These are phyloP conservation scores for Filosporella fistucella DNA, from an alignment of 495 filamentous ascomycete species.

Conservation along the genomic window DNA sequence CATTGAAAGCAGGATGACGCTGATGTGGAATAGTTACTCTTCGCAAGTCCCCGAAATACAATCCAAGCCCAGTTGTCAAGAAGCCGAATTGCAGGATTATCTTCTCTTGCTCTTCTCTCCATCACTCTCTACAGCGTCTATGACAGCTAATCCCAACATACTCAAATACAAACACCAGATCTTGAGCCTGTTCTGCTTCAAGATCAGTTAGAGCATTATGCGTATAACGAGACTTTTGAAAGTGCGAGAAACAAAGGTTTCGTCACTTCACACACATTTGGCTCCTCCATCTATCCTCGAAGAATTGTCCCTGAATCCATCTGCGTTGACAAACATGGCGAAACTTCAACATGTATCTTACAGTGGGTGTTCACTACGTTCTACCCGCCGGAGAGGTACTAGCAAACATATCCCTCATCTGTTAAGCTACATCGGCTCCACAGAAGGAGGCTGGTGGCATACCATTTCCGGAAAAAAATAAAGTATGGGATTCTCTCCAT, in stretches of 20 bases:
- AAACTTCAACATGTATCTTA: constrained; percentile 30
- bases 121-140: background rate
- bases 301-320: constrained; percentile 32
- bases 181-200: background rate
- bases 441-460: constrained; percentile 8
- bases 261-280: background rate
- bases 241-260: background rate
- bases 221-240: background rate
- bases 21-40: background rate
- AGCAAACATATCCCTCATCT: constrained; percentile 2
- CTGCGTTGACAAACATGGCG: constrained; percentile 23
- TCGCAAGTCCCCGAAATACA: background rate
- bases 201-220: background rate
- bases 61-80: background rate
- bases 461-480: constrained; percentile 1
- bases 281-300: constrained; percentile 38
- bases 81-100: background rate
- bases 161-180: background rate
- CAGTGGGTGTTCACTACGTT: constrained; percentile 30
- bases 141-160: background rate
- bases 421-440: constrained; percentile 9
- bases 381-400: background rate
- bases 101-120: background rate
- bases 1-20: background rate
- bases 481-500: constrained; percentile 2